Evolutionary conservation across 2,329 filamentous ascomycete genomes (phyloP).

Genomic region (Penicillium sp.): DNA sequence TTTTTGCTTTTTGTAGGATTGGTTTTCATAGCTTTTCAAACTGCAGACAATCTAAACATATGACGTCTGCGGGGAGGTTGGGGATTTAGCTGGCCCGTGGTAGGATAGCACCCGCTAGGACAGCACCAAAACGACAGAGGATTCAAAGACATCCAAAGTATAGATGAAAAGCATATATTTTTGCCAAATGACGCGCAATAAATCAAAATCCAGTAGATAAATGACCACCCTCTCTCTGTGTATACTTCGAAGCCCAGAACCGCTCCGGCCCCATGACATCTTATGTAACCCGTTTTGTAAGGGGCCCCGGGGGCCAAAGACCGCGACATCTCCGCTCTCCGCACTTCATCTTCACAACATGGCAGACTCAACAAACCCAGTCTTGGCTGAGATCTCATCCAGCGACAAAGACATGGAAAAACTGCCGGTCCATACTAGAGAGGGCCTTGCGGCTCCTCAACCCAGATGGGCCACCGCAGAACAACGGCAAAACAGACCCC

Average conservation of each 20-base stretch:
- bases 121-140: no score
- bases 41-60: no score
- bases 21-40: no score
- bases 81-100: no score
- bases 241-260: no score
- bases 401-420: conserved; percentile 22
- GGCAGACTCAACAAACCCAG: background rate
- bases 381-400: background rate
- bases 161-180: no score
- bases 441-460: conserved; percentile 3
- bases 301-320: background rate
- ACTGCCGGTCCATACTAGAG: conserved; percentile 23
- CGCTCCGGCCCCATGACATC: background rate
- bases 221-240: no score
- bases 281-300: background rate
- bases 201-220: no score
- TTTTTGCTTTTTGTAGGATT: background rate
- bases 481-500: background rate
- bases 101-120: no score
- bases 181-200: no score
- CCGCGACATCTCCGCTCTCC: conserved; percentile 1
- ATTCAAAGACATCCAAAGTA: no score
- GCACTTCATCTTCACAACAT: background rate
- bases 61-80: no score
- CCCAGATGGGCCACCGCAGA: background rate